A percentile compares a stretch with the other conserved stretches of the same genome.
phyloP scores from a whole-genome alignment of 768 basidiomycete species.

The Pisolithus sp. region DNA sequence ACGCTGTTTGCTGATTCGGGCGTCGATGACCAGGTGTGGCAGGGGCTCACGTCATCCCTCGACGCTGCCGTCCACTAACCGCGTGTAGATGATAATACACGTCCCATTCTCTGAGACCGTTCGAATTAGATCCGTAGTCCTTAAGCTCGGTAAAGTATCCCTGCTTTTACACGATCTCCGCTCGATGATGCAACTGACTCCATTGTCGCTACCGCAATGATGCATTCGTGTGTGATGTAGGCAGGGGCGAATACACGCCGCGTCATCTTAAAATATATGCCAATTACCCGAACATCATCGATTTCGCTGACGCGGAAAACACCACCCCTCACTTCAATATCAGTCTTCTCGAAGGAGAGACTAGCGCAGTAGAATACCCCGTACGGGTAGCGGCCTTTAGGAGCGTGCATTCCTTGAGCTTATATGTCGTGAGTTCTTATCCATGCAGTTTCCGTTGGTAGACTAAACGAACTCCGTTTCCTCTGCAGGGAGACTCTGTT shows the following conservation, averaged over 20 bases:
- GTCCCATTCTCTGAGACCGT: constrained; percentile 78
- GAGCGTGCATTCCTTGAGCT: constrained; percentile 63
- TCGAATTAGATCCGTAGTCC: constrained; percentile 61
- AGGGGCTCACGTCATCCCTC: background rate
- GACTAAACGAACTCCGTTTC: background rate
- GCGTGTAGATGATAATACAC: constrained; percentile 65
- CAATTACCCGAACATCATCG: constrained; percentile 69
- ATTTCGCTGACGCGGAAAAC: constrained; percentile 67
- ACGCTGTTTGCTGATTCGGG: constrained; percentile 64
- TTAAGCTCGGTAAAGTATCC: constrained; percentile 60
- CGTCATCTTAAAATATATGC: constrained; percentile 70
- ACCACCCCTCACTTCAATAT: constrained; percentile 68
- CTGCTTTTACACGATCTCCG: background rate
- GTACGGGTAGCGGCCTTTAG: constrained; percentile 70
- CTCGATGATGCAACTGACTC: constrained; percentile 6
- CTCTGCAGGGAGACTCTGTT: constrained; percentile 52
- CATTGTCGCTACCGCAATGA: background rate
- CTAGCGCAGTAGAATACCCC: constrained; percentile 68
- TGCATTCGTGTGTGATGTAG: constrained; percentile 29
- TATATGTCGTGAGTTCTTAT: constrained; percentile 66
- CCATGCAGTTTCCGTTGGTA: background rate
- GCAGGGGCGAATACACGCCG: constrained; percentile 73
- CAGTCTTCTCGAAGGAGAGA: constrained; percentile 63
- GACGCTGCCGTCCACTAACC: constrained; percentile 8
- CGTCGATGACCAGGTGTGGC: constrained; percentile 76